phyloP scores from a whole-genome alignment of 2,329 filamentous ascomycete species.

The Hymenoscyphus scutula region DNA sequence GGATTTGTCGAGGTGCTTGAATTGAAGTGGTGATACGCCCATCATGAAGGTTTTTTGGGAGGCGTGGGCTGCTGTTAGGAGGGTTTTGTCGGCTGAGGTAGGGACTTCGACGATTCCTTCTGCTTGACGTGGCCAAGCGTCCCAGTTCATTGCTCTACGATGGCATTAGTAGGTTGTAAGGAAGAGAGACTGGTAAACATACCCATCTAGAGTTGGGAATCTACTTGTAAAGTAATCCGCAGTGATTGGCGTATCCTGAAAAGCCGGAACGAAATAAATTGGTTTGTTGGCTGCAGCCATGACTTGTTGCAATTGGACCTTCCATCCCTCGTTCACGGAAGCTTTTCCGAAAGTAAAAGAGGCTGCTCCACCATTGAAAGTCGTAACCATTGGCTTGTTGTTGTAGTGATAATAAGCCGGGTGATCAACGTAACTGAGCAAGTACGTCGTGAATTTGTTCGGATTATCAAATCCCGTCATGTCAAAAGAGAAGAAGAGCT shows the following conservation, averaged over 20 bases:
- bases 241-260: conserved; percentile 29
- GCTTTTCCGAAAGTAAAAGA: conserved; percentile 26
- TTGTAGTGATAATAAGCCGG: conserved; percentile 35
- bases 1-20: conserved; percentile 37
- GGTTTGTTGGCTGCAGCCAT: conserved; percentile 32
- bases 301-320: conserved; percentile 23
- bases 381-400: conserved; percentile 33
- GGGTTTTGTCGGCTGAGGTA: conserved; percentile 32
- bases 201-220: background rate
- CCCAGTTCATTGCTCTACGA: conserved; percentile 37
- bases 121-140: conserved; percentile 32
- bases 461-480: conserved; percentile 32
- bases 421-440: conserved; percentile 28
- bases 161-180: background rate
- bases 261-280: conserved; percentile 36
- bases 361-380: conserved; percentile 24
- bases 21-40: conserved; percentile 40
- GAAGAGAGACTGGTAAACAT: background rate
- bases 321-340: conserved; percentile 30
- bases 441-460: conserved; percentile 31
- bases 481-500: conserved; percentile 41
- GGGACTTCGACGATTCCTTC: conserved; percentile 32
- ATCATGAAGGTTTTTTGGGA: conserved; percentile 41
- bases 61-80: conserved; percentile 33
- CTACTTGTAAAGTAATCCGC: conserved; percentile 10